phyloP scores from a whole-genome alignment of 2,329 filamentous ascomycete genomes.

The Paramyrothecium sp. region DNA sequence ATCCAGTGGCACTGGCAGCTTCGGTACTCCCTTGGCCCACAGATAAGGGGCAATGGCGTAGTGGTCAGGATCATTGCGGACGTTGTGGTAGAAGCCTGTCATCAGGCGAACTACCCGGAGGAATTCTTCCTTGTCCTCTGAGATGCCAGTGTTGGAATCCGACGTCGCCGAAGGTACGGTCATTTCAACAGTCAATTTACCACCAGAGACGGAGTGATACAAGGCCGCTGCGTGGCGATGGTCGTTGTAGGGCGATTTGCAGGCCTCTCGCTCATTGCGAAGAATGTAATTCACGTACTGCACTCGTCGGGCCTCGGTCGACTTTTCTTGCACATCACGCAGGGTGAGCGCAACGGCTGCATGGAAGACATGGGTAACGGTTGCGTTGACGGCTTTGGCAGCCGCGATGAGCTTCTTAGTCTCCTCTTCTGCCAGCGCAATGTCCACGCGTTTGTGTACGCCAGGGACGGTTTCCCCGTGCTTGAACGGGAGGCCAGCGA shows the following conservation, averaged over 20 bases:
- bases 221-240: constrained; percentile 20
- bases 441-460: constrained; percentile 20
- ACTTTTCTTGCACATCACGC: constrained; percentile 19
- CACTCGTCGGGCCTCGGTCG: background rate
- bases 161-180: constrained; percentile 4
- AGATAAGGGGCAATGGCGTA: constrained; percentile 19
- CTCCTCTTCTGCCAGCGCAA: constrained; percentile 11
- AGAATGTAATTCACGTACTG: constrained; percentile 29
- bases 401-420: constrained; percentile 15
- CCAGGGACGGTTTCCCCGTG: constrained; percentile 13
- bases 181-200: constrained; percentile 23
- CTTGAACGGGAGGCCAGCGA: constrained; percentile 16
- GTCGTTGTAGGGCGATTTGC: constrained; percentile 18
- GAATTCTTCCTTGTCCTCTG: constrained; percentile 16
- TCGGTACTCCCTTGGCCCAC: constrained; percentile 14
- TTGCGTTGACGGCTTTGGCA: constrained; percentile 15
- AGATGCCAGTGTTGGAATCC: background rate
- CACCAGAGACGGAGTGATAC: constrained; percentile 28
- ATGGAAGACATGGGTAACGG: constrained; percentile 30
- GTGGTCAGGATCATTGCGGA: constrained; percentile 28
- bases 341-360: constrained; percentile 26
- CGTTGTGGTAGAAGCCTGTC: constrained; percentile 22
- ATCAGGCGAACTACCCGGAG: constrained; percentile 17
- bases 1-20: constrained; percentile 2
- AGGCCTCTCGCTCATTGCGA: constrained; percentile 26